A percentile compares a stretch with the other conserved stretches of the same genome.
These are phyloP conservation scores for Platanus orientalis DNA, from an alignment of 164 flowering plant species.

Conservation along the genomic window DNA sequence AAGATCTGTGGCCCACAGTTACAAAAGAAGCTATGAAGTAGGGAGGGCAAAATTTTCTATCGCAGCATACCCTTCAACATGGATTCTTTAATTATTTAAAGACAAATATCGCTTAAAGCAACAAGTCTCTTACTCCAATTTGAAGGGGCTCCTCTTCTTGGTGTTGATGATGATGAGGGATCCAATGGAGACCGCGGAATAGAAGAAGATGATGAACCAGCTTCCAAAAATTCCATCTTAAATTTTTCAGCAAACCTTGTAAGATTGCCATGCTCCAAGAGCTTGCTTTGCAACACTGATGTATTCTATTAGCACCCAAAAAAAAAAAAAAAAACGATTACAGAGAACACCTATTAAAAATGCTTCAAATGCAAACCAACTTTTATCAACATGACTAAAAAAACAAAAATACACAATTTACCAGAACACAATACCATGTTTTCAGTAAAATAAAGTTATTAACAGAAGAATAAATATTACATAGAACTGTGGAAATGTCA, in stretches of 20 bases:
- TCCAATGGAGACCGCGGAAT: constrained; percentile 32
- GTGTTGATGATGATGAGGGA: constrained; percentile 52
- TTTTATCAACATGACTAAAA: background rate
- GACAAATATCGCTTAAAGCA: background rate
- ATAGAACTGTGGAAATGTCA: no score
- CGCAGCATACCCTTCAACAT: background rate
- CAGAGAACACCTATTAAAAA: background rate
- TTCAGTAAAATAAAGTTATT: background rate
- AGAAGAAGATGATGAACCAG: constrained; percentile 48
- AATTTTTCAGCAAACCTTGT: constrained; percentile 60
- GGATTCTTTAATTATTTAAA: background rate
- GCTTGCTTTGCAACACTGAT: constrained; percentile 61
- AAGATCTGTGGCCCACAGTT: background rate
- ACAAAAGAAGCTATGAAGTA: background rate
- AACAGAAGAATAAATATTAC: no score
- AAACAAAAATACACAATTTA: background rate
- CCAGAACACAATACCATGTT: background rate
- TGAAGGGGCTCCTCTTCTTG: constrained; percentile 42
- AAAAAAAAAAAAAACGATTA: background rate
- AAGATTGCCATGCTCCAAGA: constrained; percentile 57
- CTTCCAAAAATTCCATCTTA: constrained; percentile 46
- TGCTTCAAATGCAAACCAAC: background rate
- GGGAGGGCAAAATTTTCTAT: background rate
- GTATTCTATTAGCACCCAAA: constrained; percentile 50
- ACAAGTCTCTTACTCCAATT: constrained; percentile 54